phyloP scores from a whole-genome alignment of 2,329 filamentous ascomycete genomes.

The Xylariomycetidae sp. region DNA sequence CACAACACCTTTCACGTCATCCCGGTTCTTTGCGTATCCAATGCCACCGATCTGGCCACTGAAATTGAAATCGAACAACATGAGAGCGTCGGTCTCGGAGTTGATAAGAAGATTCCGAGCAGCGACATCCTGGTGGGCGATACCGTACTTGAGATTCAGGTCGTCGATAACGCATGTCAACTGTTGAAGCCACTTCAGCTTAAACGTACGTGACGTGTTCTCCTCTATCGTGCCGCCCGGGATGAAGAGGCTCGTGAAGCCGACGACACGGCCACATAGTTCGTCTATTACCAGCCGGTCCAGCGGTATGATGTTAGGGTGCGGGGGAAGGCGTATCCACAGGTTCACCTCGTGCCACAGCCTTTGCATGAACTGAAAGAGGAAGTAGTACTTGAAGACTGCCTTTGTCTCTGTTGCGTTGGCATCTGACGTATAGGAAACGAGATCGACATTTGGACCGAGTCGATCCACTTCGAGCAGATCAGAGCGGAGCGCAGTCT shows the following conservation, averaged over 20 bases:
- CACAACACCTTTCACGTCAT: conserved; percentile 3
- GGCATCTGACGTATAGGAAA: background rate
- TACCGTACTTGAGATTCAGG: conserved; percentile 10
- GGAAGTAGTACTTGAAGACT: background rate
- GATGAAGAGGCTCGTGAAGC: conserved; percentile 23
- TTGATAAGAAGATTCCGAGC: conserved; percentile 9
- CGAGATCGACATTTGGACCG: background rate
- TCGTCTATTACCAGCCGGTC: conserved; percentile 22
- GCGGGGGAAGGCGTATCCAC: conserved; percentile 19
- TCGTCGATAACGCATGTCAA: conserved; percentile 8
- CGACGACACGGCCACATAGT: conserved; percentile 20
- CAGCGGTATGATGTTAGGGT: conserved; percentile 25
- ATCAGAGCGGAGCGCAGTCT: background rate
- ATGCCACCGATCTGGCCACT: too few relatives aligned
- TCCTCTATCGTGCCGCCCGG: conserved; percentile 17
- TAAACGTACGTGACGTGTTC: conserved; percentile 7
- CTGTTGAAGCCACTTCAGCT: conserved; percentile 11
- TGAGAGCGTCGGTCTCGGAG: conserved; percentile 3
- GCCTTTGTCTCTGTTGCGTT: background rate
- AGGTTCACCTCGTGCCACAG: conserved; percentile 24
- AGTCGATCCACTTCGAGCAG: background rate
- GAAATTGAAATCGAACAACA: conserved; percentile 6
- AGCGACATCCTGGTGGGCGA: conserved; percentile 7
- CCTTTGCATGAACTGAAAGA: background rate
- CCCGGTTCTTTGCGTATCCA: background rate